Evolutionary conservation across 192 early-diverging fungal genomes (phyloP), one percentile per base, ranked within the genome.

Genomic region (Gryganskiella cystojenkinii): DNA sequence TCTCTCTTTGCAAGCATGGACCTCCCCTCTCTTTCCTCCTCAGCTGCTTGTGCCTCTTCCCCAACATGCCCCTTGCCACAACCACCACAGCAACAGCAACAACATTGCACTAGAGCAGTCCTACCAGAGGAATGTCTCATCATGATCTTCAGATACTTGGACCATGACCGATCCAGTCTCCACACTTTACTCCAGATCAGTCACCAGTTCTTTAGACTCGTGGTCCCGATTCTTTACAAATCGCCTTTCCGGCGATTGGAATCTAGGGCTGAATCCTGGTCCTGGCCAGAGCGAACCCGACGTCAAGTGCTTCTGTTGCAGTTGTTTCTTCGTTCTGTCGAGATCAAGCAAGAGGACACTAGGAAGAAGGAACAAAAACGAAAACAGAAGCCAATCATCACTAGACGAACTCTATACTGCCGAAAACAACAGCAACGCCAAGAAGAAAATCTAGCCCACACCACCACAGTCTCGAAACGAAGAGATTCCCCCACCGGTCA

Each of bases 181-280:
- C 58, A 74, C 22, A 40, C 64, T 13, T 64, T 74, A 30, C 40
- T 74, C n/a, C 64, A 20, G 30, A 62, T 74, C 22, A 67, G 51
- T 20, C 71, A 35, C 33, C 71, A 74, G 27, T 74, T 74, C 58
- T 74, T 74, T 44, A 63, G 47, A 2, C 27, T 74, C 3, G 56
- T 31, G 0, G 51, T 67, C 24, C 71, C 71, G 7, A 22, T 54
- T 47, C 58, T 74, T 25, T 74, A 74, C 51, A 50, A 56, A 55
- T 74, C 71, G 13, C 71, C 71, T 2, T 74, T 74, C 25, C 63
- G 71, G 52, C 20, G 65, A 31, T 43, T 74, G n/a, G 71, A 74
- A 31, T 60, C 70, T 13, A 73, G 58, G 30, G 10, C 43, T 8
- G 64, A 74, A 33, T 11, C 49, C 0, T 66, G 63, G 63, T 53